These are phyloP conservation scores for Claviceps sp. DNA, from an alignment of 2,329 filamentous ascomycete genomes.

Conservation along the genomic window DNA sequence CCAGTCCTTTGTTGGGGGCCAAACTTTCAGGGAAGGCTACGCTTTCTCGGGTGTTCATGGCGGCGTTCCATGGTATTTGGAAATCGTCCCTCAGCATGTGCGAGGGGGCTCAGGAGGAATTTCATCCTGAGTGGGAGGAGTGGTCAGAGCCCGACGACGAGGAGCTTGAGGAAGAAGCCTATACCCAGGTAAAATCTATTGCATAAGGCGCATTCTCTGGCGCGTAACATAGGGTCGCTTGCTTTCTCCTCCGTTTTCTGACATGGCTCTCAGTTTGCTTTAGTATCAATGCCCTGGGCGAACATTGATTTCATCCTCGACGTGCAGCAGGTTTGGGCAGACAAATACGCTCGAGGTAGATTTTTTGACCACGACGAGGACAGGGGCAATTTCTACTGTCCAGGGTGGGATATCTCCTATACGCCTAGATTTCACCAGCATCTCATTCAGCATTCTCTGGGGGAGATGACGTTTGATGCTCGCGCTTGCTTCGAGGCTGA, in stretches of 20 bases:
- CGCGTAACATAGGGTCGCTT: neutral
- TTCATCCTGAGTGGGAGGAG: no score
- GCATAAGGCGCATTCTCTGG: no score
- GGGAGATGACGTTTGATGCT: conserved; percentile 2
- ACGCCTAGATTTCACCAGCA: no score
- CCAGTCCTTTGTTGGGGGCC: conserved; percentile 29
- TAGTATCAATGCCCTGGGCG: conserved; percentile 30
- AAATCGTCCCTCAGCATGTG: conserved; percentile 14
- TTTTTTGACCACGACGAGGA: no score
- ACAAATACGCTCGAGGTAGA: no score
- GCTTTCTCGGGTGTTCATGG: conserved; percentile 11
- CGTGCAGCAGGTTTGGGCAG: conserved; percentile 8
- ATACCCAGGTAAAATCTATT: no score
- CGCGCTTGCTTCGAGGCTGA: conserved; percentile 23
- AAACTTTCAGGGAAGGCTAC: conserved; percentile 30
- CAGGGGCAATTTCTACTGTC: no score
- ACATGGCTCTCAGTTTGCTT: conserved; percentile 20
- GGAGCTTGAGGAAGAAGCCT: no score
- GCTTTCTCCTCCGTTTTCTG: no score
- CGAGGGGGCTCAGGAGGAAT: conserved; percentile 8
- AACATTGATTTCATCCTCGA: conserved; percentile 31
- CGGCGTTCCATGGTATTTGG: no score
- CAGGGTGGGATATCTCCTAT: no score
- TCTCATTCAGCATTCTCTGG: conserved; percentile 5
- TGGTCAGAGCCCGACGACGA: no score